Percentiles rank a stretch among this genome's conserved stretches.
Evolutionary conservation across 345 rosid species (phyloP).

Genomic region (Citrus cavaleriei): DNA sequence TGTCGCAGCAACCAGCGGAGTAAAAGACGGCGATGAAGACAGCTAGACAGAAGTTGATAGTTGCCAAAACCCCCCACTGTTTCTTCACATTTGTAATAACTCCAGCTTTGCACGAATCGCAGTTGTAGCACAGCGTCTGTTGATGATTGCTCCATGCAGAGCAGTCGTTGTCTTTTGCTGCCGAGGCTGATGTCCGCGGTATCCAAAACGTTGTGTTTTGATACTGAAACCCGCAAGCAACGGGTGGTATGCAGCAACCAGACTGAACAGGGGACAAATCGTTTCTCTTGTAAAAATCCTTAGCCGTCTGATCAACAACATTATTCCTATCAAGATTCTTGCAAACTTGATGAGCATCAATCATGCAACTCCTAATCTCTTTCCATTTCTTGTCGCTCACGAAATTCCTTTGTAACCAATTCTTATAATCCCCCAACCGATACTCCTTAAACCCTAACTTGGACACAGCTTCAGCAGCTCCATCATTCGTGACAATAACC

Average conservation of each 20-base stretch:
- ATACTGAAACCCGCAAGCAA: slow-evolving; percentile 41
- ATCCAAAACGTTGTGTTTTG: slow-evolving; percentile 44
- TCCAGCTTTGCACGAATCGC: slow-evolving; percentile 58
- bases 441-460: too few species aligned
- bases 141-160: slow-evolving; percentile 46
- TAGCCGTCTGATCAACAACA: too few species aligned
- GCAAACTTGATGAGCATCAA: too few species aligned
- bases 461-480: too few species aligned
- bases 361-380: too few species aligned
- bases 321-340: too few species aligned
- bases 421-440: too few species aligned
- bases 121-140: slow-evolving; percentile 39
- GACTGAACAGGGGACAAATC: too few species aligned
- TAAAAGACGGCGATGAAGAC: slow-evolving; percentile 12
- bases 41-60: slow-evolving; percentile 1
- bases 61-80: slow-evolving; percentile 37
- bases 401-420: too few species aligned
- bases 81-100: slow-evolving; percentile 33
- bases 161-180: slow-evolving; percentile 32
- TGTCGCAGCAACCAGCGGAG: slow-evolving; percentile 27
- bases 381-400: too few species aligned
- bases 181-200: not conserved
- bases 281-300: too few species aligned
- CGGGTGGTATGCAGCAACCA: slow-evolving; percentile 73
- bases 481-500: too few species aligned